Evolutionary conservation across 306 rosid species (phyloP), one percentile per base, ranked within the genome.

Genomic region (Luffa aegyptiaca): DNA sequence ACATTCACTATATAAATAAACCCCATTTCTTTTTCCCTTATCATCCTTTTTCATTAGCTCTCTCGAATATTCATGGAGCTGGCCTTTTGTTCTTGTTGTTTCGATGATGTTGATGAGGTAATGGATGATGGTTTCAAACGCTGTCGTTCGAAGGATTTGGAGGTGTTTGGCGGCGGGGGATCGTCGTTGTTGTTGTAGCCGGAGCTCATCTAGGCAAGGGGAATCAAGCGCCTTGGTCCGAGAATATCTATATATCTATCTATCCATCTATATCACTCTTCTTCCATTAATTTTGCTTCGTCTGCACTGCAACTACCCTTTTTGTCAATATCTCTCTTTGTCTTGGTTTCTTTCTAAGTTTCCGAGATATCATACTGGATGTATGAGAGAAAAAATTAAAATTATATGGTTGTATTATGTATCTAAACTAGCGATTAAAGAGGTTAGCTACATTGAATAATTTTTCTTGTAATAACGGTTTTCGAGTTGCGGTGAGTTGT

Each of bases 211-310:
- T 44, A 73, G 26, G 26, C 77, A 48, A 13, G 44, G 77, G 77
- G 77, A 73, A 73, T 73, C 77, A 49, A 73, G 77, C 77, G 42
- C 77, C 44, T 44, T 73, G 77, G 77, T 73, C 77, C 77, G 72
- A 64, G 4, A 64, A 53, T 45, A 8, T 13, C 31, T 26, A 13
- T 61, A 8, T 13, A 52, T 11, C n/a, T 11, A 17, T 52, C 16
- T 52, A 3, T 52, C 16, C 13, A 3, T 1, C 14, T 52, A 26
- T 26, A 26, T 26, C 31, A 2, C 42, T 39, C 14, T 1, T 18
- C 31, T 56, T 16, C 10, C 26, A 7, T 5, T n/a, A n/a, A n/a
- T n/a, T 55, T 5, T 0, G 0, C n/a, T 56, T 56, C 16, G 21
- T 53, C 2, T 53, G 59, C 59, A 49, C 55, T 6, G 11, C 26